A percentile compares a stretch with the other conserved stretches of the same genome.
Conservation (phyloP, 192 early-diverging fungal species). For the Rhizophagus prolifer region DNA sequence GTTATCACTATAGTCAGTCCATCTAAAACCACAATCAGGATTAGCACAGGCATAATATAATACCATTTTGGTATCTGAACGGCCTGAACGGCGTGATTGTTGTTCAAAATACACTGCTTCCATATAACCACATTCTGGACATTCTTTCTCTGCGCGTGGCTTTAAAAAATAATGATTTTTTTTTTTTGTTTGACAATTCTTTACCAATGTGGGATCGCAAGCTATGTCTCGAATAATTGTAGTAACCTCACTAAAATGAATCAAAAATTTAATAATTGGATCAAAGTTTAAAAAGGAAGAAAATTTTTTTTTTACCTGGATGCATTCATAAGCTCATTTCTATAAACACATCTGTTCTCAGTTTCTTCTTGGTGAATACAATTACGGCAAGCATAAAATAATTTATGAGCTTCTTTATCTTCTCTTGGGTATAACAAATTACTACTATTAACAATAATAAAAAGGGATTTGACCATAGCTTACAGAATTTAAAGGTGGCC, state of each 20-base stretch:
- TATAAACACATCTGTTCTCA: constrained; percentile 69
- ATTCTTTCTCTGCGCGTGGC: constrained; percentile 64
- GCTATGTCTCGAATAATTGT: constrained; percentile 73
- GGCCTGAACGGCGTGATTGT: constrained; percentile 43
- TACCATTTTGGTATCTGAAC: constrained; percentile 69
- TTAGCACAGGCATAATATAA: constrained; percentile 79
- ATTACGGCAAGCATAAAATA: constrained; percentile 77
- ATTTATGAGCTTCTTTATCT: constrained; percentile 49
- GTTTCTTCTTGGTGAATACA: constrained; percentile 73
- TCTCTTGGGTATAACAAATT: constrained; percentile 83
- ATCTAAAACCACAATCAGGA: constrained; percentile 66
- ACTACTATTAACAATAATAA: constrained; percentile 48
- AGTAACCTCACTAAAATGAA: constrained; percentile 59
- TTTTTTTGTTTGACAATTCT: neutral
- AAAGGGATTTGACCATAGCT: neutral
- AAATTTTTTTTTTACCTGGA: constrained; percentile 40
- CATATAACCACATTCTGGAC: constrained; percentile 57
- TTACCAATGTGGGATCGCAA: constrained; percentile 72
- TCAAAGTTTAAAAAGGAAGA: neutral
- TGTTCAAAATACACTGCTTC: constrained; percentile 80
- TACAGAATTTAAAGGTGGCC: constrained; percentile 16
- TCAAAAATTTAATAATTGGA: neutral
- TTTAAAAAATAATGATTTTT: constrained; percentile 18
- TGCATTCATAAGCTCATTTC: constrained; percentile 68
- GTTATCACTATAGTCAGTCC: constrained; percentile 39